Evolutionary conservation across 768 basidiomycete genomes (phyloP), one percentile per base, ranked within the genome.

Genomic region (Ramaria rubella): DNA sequence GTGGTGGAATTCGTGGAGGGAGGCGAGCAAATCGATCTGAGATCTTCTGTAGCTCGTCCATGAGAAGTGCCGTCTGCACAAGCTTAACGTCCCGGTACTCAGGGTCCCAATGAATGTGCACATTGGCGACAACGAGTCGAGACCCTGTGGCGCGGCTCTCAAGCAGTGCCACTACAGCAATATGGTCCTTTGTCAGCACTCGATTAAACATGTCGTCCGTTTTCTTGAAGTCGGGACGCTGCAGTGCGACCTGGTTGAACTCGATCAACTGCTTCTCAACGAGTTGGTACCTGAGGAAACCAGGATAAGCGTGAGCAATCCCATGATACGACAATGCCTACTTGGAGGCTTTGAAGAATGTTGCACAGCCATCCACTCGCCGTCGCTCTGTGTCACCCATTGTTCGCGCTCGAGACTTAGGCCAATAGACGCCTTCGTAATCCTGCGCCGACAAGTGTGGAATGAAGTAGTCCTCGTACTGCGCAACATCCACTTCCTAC

Each of bases 151-250:
- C 78, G 59, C 81, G 82, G 71, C 88, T 87, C 74, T 99, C 96
- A 66, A 98, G 77, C 29, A 92, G 78, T 63, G 84, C 83, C 57
- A 94, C 76, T 61, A 93, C 83, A 45, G 93, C 93, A 61, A 98
- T 90, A 66, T 97, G 83, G 70, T 98, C 95, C 68, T 92, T 90
- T 60, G 88, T 87, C 63, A 97, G 81, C 54, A 98, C 93, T 30
- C 96, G 92, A 67, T 97, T 97, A 81, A 97, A 98, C 94, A 98
- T 94, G 75, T 97, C 95, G 65, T 98, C 94, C 17, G 93, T 95
- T 73, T 94, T 93, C 77, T 93, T 92, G 75, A 94, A 92, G 68
- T 94, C 93, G 49, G 86, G 82, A 26, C 93, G 83, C 64, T 92
- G 89, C 81, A 97, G 87, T 19, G 94, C 95, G 60, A 94, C 79